Conservation (phyloP, 805 yeast species). For the Metschnikowia santaceciliae region DNA sequence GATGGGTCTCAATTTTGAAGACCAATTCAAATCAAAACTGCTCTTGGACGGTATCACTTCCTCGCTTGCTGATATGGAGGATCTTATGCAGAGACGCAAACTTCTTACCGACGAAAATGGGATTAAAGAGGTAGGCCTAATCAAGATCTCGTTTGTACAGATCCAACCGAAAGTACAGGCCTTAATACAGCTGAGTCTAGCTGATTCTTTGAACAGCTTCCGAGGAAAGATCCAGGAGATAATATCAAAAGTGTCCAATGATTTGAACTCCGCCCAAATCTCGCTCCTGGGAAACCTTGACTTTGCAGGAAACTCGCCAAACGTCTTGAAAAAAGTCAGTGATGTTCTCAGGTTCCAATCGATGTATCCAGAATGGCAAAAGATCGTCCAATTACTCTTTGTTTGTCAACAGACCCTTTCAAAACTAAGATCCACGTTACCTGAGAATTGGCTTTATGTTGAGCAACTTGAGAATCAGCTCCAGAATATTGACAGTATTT, state of each 20-base stretch:
- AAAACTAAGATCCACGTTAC: constrained; percentile 45
- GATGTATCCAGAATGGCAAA: constrained; percentile 12
- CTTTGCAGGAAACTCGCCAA: background rate
- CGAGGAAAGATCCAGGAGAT: constrained; percentile 3
- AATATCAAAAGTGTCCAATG: constrained; percentile 3
- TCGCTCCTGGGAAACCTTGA: background rate
- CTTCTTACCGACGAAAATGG: background rate
- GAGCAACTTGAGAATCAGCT: constrained; percentile 60
- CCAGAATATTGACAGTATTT: constrained; percentile 37
- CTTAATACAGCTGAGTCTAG: background rate
- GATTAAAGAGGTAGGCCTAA: background rate
- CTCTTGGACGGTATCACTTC: background rate
- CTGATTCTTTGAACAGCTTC: constrained; percentile 1
- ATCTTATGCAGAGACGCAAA: background rate
- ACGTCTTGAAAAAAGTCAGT: constrained; percentile 1
- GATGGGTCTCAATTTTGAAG: background rate
- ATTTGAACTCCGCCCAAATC: constrained; percentile 5
- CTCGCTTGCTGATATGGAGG: background rate
- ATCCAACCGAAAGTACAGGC: constrained; percentile 3
- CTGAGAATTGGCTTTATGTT: constrained; percentile 51
- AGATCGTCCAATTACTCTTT: constrained; percentile 4
- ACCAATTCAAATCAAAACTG: background rate
- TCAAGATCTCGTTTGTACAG: constrained; percentile 6
- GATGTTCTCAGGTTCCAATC: constrained; percentile 1
- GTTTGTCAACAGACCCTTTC: constrained; percentile 36